These are phyloP conservation scores for Musa itinerans DNA, from an alignment of 176 grass and related monocot genomes.

Conservation along the genomic window DNA sequence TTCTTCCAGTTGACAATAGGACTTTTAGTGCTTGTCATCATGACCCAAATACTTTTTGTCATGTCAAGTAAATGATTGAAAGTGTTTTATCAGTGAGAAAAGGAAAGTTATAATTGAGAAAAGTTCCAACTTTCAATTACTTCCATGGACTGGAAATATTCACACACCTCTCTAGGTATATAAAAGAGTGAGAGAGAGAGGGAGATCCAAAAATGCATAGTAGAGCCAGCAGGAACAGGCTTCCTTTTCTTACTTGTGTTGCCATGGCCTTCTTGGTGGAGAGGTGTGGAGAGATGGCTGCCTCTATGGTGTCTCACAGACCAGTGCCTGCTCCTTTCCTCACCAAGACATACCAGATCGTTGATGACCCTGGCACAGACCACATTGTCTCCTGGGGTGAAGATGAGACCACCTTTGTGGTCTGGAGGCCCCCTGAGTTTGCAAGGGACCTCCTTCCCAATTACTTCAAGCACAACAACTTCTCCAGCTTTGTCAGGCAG, in stretches of 20 bases:
- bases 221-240: not conserved
- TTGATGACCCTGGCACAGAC: constrained; percentile 96
- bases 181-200: constrained; percentile 3
- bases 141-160: constrained; percentile 2
- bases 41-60: too few relatives aligned
- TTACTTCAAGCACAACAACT: constrained; percentile 99
- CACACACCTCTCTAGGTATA: not conserved
- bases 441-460: constrained; percentile 80
- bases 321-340: constrained; percentile 85
- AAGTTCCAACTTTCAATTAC: too few relatives aligned
- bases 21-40: too few relatives aligned
- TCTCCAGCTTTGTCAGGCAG: constrained; percentile 97
- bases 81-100: too few relatives aligned
- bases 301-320: constrained; percentile 58
- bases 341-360: constrained; percentile 92
- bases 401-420: constrained; percentile 80
- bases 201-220: constrained; percentile 6
- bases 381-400: constrained; percentile 97
- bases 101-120: too few relatives aligned
- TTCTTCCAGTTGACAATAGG: too few relatives aligned
- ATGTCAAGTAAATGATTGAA: too few relatives aligned
- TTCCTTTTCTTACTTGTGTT: not conserved
- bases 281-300: constrained; percentile 52
- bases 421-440: constrained; percentile 84
- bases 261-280: constrained; percentile 66